These are phyloP conservation scores for Amniculicola lignicola DNA, from an alignment of 495 filamentous ascomycete genomes.

Conservation along the genomic window DNA sequence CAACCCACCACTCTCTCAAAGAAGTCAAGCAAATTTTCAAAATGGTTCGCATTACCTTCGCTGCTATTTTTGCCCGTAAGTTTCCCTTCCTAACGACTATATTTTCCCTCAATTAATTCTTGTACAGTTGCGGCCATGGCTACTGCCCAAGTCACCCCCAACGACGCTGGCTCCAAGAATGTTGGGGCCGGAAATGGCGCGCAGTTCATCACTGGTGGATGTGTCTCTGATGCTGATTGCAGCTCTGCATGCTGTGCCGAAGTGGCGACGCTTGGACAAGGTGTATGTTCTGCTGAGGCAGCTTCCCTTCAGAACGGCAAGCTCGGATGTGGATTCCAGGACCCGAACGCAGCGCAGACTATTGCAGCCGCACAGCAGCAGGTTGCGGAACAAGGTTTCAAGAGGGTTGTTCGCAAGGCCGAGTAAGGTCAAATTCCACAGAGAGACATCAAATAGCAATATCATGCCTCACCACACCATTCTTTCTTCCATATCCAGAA, in stretches of 20 bases:
- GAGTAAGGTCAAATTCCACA: neutral
- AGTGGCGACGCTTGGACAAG: constrained; percentile 37
- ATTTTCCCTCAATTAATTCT: neutral
- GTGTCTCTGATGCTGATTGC: constrained; percentile 38
- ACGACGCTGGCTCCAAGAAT: constrained; percentile 12
- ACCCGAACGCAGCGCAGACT: constrained; percentile 44
- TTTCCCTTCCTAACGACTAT: neutral
- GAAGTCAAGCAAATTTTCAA: neutral
- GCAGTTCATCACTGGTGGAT: constrained; percentile 29
- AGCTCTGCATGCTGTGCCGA: constrained; percentile 46
- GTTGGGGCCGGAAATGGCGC: constrained; percentile 22
- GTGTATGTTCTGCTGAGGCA: constrained; percentile 47
- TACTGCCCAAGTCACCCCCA: constrained; percentile 8
- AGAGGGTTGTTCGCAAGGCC: constrained; percentile 6
- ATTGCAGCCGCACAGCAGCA: constrained; percentile 46
- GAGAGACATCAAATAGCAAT: neutral
- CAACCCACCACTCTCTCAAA: neutral
- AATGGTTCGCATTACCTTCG: constrained; percentile 26
- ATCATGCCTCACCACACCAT: neutral
- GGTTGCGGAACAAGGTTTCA: constrained; percentile 46
- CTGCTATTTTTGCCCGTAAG: constrained; percentile 24
- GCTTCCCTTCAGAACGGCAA: constrained; percentile 46
- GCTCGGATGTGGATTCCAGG: constrained; percentile 46
- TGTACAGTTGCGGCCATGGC: constrained; percentile 8
- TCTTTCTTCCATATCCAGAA: constrained; percentile 16